Evolutionary conservation across 2,329 filamentous ascomycete genomes (phyloP).

Genomic region (Xylaria sp.): DNA sequence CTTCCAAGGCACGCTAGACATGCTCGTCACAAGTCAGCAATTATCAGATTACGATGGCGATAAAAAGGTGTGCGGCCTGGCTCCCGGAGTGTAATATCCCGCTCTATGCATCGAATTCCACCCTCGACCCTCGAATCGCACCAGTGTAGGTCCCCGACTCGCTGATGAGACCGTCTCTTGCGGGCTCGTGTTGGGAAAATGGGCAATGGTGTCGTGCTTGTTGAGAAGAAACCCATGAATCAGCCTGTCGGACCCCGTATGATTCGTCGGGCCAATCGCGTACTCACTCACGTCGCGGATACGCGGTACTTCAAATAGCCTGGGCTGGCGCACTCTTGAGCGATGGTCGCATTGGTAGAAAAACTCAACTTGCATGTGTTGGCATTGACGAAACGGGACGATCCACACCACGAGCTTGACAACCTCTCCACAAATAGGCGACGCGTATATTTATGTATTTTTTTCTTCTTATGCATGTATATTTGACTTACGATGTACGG

Average conservation of each 20-base stretch:
- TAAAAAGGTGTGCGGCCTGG: constrained; percentile 3
- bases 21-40: constrained; percentile 11
- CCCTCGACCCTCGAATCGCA: background rate
- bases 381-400: constrained; percentile 31
- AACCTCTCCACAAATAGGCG: constrained; percentile 3
- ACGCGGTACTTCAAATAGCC: constrained; percentile 19
- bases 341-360: constrained; percentile 25
- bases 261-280: constrained; percentile 12
- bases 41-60: constrained; percentile 12
- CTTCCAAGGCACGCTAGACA: constrained; percentile 1
- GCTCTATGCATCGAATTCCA: background rate
- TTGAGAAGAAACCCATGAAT: background rate
- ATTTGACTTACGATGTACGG: constrained; percentile 13
- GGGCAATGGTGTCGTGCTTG: background rate
- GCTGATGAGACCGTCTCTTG: background rate
- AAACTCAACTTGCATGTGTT: constrained; percentile 25
- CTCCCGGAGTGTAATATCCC: background rate
- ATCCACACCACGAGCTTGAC: constrained; percentile 15
- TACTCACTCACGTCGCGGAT: constrained; percentile 9
- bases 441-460: constrained; percentile 22
- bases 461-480: constrained; percentile 14
- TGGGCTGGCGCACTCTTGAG: constrained; percentile 10
- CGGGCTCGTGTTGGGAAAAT: background rate
- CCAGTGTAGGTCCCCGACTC: background rate
- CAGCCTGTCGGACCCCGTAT: constrained; percentile 14